Evolutionary conservation across 306 rosid species (phyloP).

Genomic region (Casuarina cunninghamiana): DNA sequence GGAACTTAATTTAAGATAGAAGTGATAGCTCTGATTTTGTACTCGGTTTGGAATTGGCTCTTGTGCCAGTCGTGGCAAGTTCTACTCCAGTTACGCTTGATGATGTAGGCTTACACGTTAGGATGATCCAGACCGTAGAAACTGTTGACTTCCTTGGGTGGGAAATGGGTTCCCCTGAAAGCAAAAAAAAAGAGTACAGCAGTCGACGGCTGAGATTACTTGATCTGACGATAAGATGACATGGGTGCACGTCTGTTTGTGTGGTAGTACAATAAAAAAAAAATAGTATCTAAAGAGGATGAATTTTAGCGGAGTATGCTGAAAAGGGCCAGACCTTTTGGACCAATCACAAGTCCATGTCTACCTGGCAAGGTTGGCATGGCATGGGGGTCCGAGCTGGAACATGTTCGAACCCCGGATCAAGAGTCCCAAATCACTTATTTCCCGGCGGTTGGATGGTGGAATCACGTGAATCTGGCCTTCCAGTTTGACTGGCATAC

Average conservation of each 20-base stretch:
- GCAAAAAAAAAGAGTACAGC: background rate
- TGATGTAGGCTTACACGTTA: background rate
- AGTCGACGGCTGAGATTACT: background rate
- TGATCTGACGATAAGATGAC: background rate
- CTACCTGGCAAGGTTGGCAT: background rate
- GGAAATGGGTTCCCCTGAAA: background rate
- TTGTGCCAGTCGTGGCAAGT: background rate
- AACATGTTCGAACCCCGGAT: no score
- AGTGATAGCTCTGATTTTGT: no score
- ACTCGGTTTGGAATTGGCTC: background rate
- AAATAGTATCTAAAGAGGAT: no score
- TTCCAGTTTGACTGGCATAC: background rate
- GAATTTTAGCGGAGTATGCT: no score
- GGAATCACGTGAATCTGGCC: background rate
- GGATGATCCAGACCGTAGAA: background rate
- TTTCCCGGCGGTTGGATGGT: background rate
- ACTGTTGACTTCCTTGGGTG: background rate
- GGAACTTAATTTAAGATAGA: background rate
- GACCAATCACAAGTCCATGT: slow-evolving; percentile 18
- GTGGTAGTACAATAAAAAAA: no score
- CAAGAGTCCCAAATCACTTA: background rate
- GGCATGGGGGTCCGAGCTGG: background rate
- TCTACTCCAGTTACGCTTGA: background rate
- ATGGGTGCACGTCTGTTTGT: background rate
- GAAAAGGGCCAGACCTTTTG: background rate